Conservation (phyloP, 768 basidiomycete genomes). For the Hemileccinum impolitum region DNA sequence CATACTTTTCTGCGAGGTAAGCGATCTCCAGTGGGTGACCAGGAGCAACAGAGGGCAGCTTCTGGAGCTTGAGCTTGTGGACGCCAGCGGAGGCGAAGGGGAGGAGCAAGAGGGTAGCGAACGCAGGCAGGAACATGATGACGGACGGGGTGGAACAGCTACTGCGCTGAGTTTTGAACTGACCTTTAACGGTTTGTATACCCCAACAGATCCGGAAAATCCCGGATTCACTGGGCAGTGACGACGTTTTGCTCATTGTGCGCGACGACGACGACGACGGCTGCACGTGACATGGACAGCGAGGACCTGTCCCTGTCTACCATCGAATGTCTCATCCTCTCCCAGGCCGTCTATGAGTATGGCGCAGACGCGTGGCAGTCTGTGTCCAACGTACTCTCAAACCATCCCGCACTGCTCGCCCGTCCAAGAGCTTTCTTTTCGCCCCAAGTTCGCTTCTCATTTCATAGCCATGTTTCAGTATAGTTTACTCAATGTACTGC, state of each 20-base stretch:
- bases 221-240: constrained; percentile 20
- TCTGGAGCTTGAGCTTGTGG: constrained; percentile 87
- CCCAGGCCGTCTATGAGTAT: constrained; percentile 83
- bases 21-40: constrained; percentile 71
- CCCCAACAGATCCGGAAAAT: constrained; percentile 8
- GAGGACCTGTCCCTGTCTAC: constrained; percentile 22
- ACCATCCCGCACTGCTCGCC: constrained; percentile 66
- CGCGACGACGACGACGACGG: constrained; percentile 14
- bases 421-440: constrained; percentile 66
- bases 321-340: constrained; percentile 74
- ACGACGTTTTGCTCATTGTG: not conserved
- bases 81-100: constrained; percentile 52
- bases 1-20: constrained; percentile 94
- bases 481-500: constrained; percentile 17
- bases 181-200: constrained; percentile 32
- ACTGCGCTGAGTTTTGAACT: constrained; percentile 2
- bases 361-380: constrained; percentile 67
- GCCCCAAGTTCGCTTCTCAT: constrained; percentile 48
- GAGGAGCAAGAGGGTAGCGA: constrained; percentile 40
- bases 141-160: constrained; percentile 14
- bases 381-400: constrained; percentile 61
- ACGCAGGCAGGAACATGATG: constrained; percentile 43
- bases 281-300: not conserved
- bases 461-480: constrained; percentile 7
- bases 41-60: constrained; percentile 60